A percentile compares a stretch with the other conserved stretches of the same genome.
These are phyloP conservation scores for Nidularia pulvinata DNA, from an alignment of 768 basidiomycete genomes.

Conservation along the genomic window DNA sequence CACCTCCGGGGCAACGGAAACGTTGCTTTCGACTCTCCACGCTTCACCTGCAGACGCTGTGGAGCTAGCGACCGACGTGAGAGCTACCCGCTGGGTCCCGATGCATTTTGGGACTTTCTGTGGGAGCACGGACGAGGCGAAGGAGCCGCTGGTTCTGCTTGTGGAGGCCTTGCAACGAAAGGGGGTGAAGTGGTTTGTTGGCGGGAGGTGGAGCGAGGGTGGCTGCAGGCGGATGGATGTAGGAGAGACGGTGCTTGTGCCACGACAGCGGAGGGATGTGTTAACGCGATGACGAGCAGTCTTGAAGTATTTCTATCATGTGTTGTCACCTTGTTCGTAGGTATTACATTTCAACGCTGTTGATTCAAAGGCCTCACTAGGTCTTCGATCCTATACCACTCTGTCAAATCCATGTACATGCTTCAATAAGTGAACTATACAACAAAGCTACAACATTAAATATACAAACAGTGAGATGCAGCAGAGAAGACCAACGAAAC, in stretches of 20 bases:
- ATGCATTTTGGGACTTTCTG: background rate
- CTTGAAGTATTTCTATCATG: too few species aligned
- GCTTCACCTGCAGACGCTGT: background rate
- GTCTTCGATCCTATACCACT: too few species aligned
- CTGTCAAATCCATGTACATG: too few species aligned
- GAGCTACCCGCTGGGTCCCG: background rate
- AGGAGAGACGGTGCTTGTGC: background rate
- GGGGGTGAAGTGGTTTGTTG: background rate
- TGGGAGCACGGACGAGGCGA: background rate
- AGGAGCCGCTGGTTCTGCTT: background rate
- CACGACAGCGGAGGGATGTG: background rate
- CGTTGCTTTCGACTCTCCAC: background rate
- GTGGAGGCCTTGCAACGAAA: background rate
- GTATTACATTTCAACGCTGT: too few species aligned
- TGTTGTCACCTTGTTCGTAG: too few species aligned
- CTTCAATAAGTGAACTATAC: too few species aligned
- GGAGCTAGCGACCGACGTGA: background rate
- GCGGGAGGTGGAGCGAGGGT: background rate
- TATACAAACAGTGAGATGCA: too few species aligned
- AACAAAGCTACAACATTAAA: too few species aligned
- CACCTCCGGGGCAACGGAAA: background rate
- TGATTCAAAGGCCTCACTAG: too few species aligned
- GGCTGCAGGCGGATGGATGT: background rate
- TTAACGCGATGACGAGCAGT: too few species aligned
- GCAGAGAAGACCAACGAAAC: too few species aligned